Percentiles rank a stretch among this genome's conserved stretches.
Conservation (phyloP, 139 green algal species). For the Micromonas commoda region DNA sequence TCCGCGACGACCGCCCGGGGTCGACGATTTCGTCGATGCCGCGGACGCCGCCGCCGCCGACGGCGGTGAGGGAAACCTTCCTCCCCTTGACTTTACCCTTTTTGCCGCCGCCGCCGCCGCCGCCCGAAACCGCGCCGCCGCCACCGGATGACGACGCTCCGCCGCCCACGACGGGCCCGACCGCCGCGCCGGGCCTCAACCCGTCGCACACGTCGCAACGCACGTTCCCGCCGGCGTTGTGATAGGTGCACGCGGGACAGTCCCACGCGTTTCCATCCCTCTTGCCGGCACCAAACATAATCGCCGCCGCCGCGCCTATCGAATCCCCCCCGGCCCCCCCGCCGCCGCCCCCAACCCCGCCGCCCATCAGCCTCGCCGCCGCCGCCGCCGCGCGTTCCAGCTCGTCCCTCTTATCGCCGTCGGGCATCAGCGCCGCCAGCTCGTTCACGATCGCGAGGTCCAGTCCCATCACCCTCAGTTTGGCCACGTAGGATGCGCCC, state of each 20-base stretch:
- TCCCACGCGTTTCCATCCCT: slow-evolving; percentile 30
- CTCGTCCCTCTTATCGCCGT: slow-evolving; percentile 45
- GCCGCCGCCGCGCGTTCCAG: slow-evolving; percentile 43
- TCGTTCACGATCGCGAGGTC: neutral
- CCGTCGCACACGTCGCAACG: slow-evolving; percentile 50
- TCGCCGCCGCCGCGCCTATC: neutral
- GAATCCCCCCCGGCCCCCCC: slow-evolving; percentile 35
- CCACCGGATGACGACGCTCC: neutral
- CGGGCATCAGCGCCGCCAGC: slow-evolving; percentile 45
- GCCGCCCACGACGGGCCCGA: neutral
- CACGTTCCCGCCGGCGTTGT: slow-evolving; percentile 42
- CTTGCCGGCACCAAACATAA: neutral
- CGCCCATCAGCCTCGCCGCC: neutral
- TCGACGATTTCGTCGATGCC: neutral
- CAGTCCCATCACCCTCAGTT: neutral
- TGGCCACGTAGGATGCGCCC: neutral
- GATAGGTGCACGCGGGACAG: slow-evolving; percentile 50
- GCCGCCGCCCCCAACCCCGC: slow-evolving; percentile 40
- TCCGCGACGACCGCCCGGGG: too few species aligned
- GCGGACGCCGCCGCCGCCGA: neutral
- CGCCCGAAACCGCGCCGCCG: too few species aligned
- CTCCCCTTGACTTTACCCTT: neutral
- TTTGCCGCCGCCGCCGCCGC: neutral
- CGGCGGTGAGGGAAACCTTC: neutral
- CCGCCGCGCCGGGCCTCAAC: neutral